Percentiles rank a stretch among this genome's conserved stretches.
Evolutionary conservation across 73 alveolate genomes (phyloP).

Genomic region (Diophrys appendiculata): DNA sequence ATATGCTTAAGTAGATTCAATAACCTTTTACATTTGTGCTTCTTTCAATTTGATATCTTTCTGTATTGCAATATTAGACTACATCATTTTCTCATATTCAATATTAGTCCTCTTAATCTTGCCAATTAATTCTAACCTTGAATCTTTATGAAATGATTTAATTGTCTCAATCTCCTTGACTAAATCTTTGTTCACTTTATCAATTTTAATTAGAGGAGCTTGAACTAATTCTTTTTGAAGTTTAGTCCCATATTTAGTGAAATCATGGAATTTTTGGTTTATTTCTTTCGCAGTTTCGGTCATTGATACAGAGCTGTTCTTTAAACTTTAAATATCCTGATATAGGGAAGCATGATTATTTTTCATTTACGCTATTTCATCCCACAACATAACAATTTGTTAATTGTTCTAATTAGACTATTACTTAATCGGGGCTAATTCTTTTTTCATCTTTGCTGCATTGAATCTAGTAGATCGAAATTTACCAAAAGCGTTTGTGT

Average conservation of each 20-base stretch:
- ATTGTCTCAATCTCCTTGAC: background rate
- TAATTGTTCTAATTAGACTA: background rate
- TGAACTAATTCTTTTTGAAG: background rate
- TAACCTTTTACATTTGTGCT: background rate
- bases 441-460: background rate
- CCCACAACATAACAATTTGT: no score
- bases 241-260: background rate
- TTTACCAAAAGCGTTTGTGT: background rate
- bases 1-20: background rate
- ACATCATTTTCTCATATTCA: no score
- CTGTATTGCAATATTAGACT: no score
- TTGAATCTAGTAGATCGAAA: background rate
- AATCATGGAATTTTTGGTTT: no score
- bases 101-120: background rate
- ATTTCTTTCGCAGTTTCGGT: no score
- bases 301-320: no score
- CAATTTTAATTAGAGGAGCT: background rate
- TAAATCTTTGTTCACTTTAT: background rate
- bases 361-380: no score
- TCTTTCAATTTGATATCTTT: no score
- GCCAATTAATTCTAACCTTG: background rate
- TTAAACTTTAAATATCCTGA: no score
- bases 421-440: background rate
- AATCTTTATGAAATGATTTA: background rate
- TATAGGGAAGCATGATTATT: background rate